These are phyloP conservation scores for Ceriops tagal DNA, from an alignment of 345 rosid species.

Conservation along the genomic window DNA sequence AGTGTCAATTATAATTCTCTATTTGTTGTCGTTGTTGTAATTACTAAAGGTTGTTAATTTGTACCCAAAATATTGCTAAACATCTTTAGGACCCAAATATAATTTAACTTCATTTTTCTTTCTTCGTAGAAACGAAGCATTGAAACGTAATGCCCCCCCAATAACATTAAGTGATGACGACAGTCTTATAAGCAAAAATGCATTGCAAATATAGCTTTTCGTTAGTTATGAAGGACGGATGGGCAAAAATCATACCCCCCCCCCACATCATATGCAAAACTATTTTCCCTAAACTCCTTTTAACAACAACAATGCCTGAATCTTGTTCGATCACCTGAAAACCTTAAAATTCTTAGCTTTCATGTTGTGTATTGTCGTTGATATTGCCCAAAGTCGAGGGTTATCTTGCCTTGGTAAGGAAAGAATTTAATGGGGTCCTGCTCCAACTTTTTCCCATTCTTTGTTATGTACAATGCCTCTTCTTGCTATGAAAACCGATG, in stretches of 20 bases:
- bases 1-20: slow-evolving; percentile 4
- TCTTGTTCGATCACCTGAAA: not conserved
- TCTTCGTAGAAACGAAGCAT: not conserved
- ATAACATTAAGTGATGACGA: slow-evolving; percentile 1
- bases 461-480: too few species aligned
- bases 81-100: not conserved
- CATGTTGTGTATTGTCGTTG: too few species aligned
- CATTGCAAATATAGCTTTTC: not conserved
- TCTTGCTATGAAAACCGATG: too few species aligned
- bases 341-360: too few species aligned
- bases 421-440: too few species aligned
- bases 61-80: not conserved
- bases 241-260: not conserved
- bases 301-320: not conserved
- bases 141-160: not conserved
- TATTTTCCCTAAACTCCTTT: not conserved
- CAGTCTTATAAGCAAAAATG: not conserved
- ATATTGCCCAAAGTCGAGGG: too few species aligned
- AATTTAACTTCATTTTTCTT: not conserved
- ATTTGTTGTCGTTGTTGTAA: not conserved
- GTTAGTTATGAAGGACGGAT: not conserved
- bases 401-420: too few species aligned
- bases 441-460: too few species aligned
- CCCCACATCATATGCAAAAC: not conserved
- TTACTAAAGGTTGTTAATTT: not conserved